Percentiles rank a stretch among this genome's conserved stretches.
These are phyloP conservation scores for Aschersonia sp. DNA, from an alignment of 2,329 filamentous ascomycete species.

Conservation along the genomic window DNA sequence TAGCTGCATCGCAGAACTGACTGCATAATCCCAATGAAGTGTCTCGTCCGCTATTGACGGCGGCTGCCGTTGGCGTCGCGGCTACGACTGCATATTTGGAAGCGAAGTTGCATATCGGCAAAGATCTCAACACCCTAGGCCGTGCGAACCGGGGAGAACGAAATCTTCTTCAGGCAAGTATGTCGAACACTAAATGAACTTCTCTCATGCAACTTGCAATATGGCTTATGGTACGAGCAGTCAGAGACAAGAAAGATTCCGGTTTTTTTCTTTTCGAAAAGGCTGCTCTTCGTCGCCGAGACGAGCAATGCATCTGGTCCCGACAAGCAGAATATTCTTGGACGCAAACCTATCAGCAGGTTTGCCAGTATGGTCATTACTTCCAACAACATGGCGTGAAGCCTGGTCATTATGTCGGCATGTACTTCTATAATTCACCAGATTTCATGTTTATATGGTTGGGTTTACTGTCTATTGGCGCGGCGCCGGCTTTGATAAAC, in stretches of 20 bases:
- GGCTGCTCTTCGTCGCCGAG: background rate
- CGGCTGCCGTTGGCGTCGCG: background rate
- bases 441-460: conserved; percentile 4
- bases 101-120: conserved; percentile 3
- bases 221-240: background rate
- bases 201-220: background rate
- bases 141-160: background rate
- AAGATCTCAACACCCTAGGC: conserved; percentile 1
- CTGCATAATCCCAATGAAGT: too few relatives aligned
- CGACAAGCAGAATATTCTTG: conserved; percentile 4
- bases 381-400: conserved; percentile 2
- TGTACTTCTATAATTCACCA: conserved; percentile 5
- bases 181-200: background rate
- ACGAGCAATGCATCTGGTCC: conserved; percentile 4
- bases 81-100: conserved; percentile 4
- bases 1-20: too few relatives aligned
- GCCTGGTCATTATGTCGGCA: conserved; percentile 2
- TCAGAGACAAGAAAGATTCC: conserved; percentile 2
- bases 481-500: conserved; percentile 4
- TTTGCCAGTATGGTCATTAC: conserved; percentile 4
- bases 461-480: conserved; percentile 5
- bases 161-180: conserved; percentile 1
- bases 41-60: background rate
- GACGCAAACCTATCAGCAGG: conserved; percentile 2
- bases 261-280: conserved; percentile 2